Conservation (phyloP, 495 filamentous ascomycete species). For the Lineolata rhizophorae region DNA sequence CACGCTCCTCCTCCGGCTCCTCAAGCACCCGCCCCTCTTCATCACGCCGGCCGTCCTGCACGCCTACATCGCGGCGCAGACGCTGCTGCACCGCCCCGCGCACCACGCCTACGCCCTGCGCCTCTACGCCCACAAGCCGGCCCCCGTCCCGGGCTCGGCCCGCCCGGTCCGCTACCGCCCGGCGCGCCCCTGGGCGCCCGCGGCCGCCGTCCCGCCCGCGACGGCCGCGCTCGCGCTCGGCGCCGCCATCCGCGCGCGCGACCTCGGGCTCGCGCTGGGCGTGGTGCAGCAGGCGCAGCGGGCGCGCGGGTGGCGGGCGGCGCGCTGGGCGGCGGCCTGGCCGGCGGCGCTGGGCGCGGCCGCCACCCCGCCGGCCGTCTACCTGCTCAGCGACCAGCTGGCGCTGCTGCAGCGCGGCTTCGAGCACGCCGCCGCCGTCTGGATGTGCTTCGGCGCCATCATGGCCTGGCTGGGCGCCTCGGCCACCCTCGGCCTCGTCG, state of each 20-base stretch:
- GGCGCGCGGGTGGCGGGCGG: no score
- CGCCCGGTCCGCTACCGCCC: slow-evolving; percentile 34
- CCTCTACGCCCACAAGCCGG: slow-evolving; percentile 67
- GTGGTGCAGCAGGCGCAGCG: slow-evolving; percentile 64
- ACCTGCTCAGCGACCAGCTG: no score
- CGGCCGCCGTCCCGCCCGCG: slow-evolving; percentile 43
- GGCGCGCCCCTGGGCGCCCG: slow-evolving; percentile 42
- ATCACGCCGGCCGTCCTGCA: slow-evolving; percentile 51
- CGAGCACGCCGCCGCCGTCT: slow-evolving; percentile 38
- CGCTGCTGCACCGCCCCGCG: slow-evolving; percentile 43
- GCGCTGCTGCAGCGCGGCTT: neutral
- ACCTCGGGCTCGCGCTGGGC: slow-evolving; percentile 52
- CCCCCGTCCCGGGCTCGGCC: slow-evolving; percentile 32
- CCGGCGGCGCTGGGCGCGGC: no score
- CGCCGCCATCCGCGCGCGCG: slow-evolving; percentile 51
- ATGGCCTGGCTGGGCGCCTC: slow-evolving; percentile 63
- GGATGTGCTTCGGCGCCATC: slow-evolving; percentile 60
- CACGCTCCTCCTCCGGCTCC: slow-evolving; percentile 33
- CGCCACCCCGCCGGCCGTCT: no score
- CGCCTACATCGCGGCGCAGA: slow-evolving; percentile 49
- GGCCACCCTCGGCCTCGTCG: slow-evolving; percentile 58
- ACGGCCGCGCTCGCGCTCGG: slow-evolving; percentile 49
- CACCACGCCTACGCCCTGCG: slow-evolving; percentile 58
- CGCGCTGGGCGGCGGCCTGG: no score
- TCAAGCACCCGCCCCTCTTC: slow-evolving; percentile 58